These are phyloP conservation scores for Sanghuangporus sanghuang DNA, from an alignment of 1,284 basidiomycete species.

Conservation along the genomic window DNA sequence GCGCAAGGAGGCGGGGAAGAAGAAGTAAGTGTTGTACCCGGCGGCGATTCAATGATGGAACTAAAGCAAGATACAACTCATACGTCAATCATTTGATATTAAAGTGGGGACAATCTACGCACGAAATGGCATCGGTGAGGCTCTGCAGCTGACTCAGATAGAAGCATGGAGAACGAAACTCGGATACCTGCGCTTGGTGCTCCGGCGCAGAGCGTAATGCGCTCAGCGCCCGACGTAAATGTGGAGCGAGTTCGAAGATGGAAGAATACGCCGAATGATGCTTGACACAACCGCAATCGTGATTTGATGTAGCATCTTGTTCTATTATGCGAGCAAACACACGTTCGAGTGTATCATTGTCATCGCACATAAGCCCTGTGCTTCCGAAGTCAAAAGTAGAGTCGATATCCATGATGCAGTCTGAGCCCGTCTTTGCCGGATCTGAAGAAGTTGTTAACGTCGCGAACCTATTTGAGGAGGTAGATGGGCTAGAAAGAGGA, in stretches of 20 bases:
- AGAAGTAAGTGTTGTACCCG: background rate
- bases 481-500: background rate
- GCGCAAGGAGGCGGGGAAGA: conserved; percentile 4
- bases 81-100: background rate
- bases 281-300: conserved; percentile 12
- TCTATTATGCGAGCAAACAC: conserved; percentile 12
- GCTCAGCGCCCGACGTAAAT: conserved; percentile 11
- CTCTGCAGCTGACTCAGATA: conserved; percentile 4
- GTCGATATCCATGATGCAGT: background rate
- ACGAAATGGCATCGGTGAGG: conserved; percentile 10
- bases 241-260: conserved; percentile 13
- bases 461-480: background rate
- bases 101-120: background rate
- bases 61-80: background rate
- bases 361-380: background rate
- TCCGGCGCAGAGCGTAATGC: conserved; percentile 11
- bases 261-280: conserved; percentile 10
- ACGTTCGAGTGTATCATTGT: conserved; percentile 7
- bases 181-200: background rate
- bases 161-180: background rate
- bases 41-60: conserved; percentile 11
- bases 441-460: background rate
- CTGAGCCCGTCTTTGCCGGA: background rate
- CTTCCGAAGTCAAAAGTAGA: conserved; percentile 3
- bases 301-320: conserved; percentile 1